These are phyloP conservation scores for Hamigera avellanea DNA, from an alignment of 495 filamentous ascomycete species.

Conservation along the genomic window DNA sequence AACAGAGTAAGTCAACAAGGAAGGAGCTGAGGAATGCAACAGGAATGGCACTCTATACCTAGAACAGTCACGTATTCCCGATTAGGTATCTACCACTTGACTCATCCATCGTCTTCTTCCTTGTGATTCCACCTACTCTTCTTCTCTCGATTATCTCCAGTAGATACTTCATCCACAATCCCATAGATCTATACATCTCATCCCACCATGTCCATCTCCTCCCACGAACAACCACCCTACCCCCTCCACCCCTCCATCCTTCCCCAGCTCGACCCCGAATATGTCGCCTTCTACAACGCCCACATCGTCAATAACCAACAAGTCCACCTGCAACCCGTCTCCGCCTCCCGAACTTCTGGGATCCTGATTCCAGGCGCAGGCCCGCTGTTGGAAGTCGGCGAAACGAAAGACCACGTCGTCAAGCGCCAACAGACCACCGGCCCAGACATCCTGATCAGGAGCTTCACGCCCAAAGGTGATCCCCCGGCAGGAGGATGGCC, in stretches of 20 bases:
- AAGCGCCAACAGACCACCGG: constrained; percentile 33
- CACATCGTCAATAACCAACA: constrained; percentile 38
- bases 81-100: too few relatives aligned
- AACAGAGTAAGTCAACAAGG: too few relatives aligned
- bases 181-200: too few relatives aligned
- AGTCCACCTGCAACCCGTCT: constrained; percentile 41
- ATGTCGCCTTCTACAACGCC: constrained; percentile 42
- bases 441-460: constrained; percentile 32
- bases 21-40: too few relatives aligned
- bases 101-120: too few relatives aligned
- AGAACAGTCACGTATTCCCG: too few relatives aligned
- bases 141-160: too few relatives aligned
- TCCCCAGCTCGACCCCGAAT: constrained; percentile 36
- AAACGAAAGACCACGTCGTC: constrained; percentile 36
- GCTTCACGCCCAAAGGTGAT: constrained; percentile 35
- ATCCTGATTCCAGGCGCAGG: constrained; percentile 44
- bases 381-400: constrained; percentile 36
- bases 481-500: constrained; percentile 39
- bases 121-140: too few relatives aligned
- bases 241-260: constrained; percentile 41
- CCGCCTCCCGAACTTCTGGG: constrained; percentile 38
- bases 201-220: too few relatives aligned
- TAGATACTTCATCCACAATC: too few relatives aligned
- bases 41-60: too few relatives aligned
- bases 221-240: constrained; percentile 33